Evolutionary conservation across 192 early-diverging fungal genomes (phyloP).

Genomic region (Coemansia biformis): DNA sequence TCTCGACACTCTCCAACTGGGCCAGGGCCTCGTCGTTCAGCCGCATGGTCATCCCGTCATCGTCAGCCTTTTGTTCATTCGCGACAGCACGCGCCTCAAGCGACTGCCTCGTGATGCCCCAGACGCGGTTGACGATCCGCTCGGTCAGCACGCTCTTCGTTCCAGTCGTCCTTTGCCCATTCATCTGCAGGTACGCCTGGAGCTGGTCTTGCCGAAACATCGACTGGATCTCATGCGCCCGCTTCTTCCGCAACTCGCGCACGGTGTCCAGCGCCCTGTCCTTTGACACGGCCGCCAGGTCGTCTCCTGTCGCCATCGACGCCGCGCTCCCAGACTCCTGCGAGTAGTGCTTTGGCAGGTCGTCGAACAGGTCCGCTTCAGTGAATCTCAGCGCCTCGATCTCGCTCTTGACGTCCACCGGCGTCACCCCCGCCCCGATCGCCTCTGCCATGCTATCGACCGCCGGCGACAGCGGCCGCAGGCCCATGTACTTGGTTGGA

Average conservation of each 20-base stretch:
- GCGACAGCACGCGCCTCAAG: conserved; percentile 10
- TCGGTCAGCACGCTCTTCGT: conserved; percentile 20
- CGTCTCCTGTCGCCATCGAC: neutral
- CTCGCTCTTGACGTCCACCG: conserved; percentile 7
- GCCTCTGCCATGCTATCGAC: conserved; percentile 11
- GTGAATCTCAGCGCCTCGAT: conserved; percentile 34
- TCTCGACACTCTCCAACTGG: conserved; percentile 6
- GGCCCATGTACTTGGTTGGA: neutral
- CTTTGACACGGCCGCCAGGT: conserved; percentile 7
- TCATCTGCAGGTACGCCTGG: conserved; percentile 16
- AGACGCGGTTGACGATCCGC: conserved; percentile 31
- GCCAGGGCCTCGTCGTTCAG: conserved; percentile 10
- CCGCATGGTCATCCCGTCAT: conserved; percentile 20
- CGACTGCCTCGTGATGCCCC: conserved; percentile 22
- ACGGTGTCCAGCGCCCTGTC: conserved; percentile 1
- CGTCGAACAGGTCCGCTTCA: conserved; percentile 14
- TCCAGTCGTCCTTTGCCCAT: conserved; percentile 6
- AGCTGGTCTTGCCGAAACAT: conserved; percentile 27
- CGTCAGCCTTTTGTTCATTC: conserved; percentile 1
- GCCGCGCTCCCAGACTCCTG: conserved; percentile 1
- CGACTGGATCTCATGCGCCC: conserved; percentile 1
- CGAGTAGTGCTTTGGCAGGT: conserved; percentile 17
- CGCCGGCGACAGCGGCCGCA: conserved; percentile 18
- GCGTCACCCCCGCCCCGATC: conserved; percentile 4
- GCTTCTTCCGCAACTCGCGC: conserved; percentile 9